Conservation (phyloP, 768 basidiomycete genomes). For the Tephrocybe sp. region DNA sequence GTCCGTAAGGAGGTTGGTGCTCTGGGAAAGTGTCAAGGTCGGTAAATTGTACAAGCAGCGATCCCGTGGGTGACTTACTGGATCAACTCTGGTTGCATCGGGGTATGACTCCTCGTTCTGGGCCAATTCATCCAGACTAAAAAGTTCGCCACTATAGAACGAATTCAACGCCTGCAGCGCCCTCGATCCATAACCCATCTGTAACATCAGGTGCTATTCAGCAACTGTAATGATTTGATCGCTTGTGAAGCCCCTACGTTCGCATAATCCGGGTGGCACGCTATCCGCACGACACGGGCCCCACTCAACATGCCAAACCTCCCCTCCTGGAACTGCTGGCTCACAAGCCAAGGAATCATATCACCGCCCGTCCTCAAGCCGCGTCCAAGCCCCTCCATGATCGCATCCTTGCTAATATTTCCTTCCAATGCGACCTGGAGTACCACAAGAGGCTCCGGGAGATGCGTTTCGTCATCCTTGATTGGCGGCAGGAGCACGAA, state of each 20-base stretch:
- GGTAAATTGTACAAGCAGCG: background rate
- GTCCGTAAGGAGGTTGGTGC: conserved; percentile 69
- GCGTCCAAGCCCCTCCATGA: conserved; percentile 82
- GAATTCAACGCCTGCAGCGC: conserved; percentile 84
- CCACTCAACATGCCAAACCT: conserved; percentile 92
- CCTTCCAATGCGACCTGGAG: conserved; percentile 96
- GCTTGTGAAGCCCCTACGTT: conserved; percentile 56
- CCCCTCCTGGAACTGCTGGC: conserved; percentile 94
- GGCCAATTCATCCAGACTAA: conserved; percentile 76
- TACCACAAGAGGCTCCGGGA: conserved; percentile 95
- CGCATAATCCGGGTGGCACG: conserved; percentile 94
- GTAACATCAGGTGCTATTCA: background rate
- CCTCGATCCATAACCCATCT: conserved; percentile 98
- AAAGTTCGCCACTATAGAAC: conserved; percentile 92
- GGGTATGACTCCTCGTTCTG: conserved; percentile 58
- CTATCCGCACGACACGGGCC: conserved; percentile 88
- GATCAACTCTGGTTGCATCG: conserved; percentile 49
- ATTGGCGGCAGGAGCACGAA: conserved; percentile 95
- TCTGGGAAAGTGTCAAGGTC: conserved; percentile 21
- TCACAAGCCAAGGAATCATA: conserved; percentile 96
- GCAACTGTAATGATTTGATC: background rate
- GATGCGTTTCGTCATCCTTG: conserved; percentile 82
- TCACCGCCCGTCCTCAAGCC: conserved; percentile 90
- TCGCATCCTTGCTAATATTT: conserved; percentile 79
- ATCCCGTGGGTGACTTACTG: conserved; percentile 26